These are phyloP conservation scores for Phlebiopsis flavidoalba DNA, from an alignment of 768 basidiomycete species.

Conservation along the genomic window DNA sequence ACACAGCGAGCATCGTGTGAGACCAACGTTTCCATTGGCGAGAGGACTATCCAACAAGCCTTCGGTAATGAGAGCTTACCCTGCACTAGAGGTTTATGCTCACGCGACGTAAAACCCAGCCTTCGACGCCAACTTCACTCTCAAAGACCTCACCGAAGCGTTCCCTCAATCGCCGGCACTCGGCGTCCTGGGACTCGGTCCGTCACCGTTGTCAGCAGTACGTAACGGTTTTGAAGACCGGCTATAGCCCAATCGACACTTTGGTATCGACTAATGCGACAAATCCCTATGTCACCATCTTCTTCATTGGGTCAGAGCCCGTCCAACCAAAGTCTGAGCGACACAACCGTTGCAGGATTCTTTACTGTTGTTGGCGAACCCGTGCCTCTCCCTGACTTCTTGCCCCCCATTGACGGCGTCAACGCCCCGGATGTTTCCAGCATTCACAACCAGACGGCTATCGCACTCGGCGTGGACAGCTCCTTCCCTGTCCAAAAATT, in stretches of 20 bases:
- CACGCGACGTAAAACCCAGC: neutral
- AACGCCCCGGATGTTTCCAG: neutral
- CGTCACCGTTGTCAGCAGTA: neutral
- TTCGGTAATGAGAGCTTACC: neutral
- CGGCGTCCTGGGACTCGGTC: conserved; percentile 9
- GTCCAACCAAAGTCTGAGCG: neutral
- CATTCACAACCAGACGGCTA: conserved; percentile 1
- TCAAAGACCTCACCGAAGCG: neutral
- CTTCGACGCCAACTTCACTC: neutral
- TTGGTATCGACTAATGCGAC: neutral
- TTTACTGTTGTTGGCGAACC: conserved; percentile 5
- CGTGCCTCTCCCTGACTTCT: neutral
- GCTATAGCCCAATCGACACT: conserved; percentile 8
- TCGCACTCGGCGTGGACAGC: neutral
- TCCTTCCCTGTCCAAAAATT: conserved; percentile 1
- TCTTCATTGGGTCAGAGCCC: conserved; percentile 5
- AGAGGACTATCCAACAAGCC: neutral
- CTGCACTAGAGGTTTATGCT: neutral
- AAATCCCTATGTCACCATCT: conserved; percentile 6
- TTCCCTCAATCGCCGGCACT: neutral
- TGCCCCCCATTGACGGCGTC: neutral
- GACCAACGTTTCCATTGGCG: neutral
- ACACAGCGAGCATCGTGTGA: neutral
- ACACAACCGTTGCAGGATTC: conserved; percentile 6
- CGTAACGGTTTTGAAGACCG: neutral